Base-by-base conservation (phyloP, 139 green algal species). In the Volvox reticuliferus region DNA sequence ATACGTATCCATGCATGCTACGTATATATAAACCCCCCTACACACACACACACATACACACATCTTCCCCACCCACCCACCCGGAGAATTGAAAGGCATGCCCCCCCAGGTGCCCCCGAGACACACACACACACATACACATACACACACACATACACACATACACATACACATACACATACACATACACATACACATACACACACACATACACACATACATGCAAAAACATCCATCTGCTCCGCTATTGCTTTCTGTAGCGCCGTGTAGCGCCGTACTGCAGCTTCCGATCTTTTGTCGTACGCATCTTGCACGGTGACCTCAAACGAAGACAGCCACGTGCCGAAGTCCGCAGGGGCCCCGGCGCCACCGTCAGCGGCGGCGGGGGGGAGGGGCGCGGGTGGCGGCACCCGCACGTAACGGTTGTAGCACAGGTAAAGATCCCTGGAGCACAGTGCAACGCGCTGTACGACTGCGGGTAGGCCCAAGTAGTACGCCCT, bases 361-460 rank as follows among this genome's bases (percentile, higher is more conserved):
- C 79, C 44, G 17, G 28, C 79, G 79, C 79, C 84, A 20, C 68
- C 68, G 37, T 2, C 68, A 13, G 28, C 65, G 16, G 35, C 68
- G 0, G 35, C 69, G 16, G 37, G n/a, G 36, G 13, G 9, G 68
- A 73, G 63, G 0, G 28, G 19, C 50, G 30, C n/a, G 30, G 50
- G 14, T 55, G n/a, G 62, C 69, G 63, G 36, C 50, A 75, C 73
- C 30, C 71, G 6, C 3, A 65, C 30, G 69, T 90, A 90, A 0
- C 9, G 30, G 32, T 77, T 33, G 30, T 90, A 90, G 71, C 86
- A 90, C 2, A 83, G 73, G 44, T 90, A 90, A 50, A 90, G 86
- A 28, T 90, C 86, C 18, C n/a, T 63, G 21, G 35, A 30, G 73
- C 86, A 90, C 71, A 90, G 21, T 32, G 13, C 12, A 20, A 76